These are phyloP conservation scores for Cordyceps fumosorosea DNA, from an alignment of 2,329 filamentous ascomycete genomes.

Conservation along the genomic window DNA sequence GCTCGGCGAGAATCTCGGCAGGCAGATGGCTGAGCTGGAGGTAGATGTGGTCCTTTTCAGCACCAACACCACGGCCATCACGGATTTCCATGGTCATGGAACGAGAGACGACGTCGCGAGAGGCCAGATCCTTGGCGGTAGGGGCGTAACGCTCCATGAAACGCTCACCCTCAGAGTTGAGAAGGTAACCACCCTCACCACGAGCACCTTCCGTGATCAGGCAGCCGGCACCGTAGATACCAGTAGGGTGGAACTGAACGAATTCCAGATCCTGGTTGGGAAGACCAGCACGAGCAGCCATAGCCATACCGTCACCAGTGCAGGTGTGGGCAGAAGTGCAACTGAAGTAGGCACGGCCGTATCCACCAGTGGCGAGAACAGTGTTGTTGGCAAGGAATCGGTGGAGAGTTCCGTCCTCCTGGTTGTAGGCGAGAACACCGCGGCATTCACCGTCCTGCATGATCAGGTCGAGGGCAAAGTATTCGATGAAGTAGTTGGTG, in stretches of 20 bases:
- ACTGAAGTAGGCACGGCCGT: slow-evolving; percentile 96
- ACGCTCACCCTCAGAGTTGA: slow-evolving; percentile 96
- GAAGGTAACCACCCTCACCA: slow-evolving; percentile 95
- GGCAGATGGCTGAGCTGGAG: slow-evolving; percentile 95
- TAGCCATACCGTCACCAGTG: slow-evolving; percentile 98
- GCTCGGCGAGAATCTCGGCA: slow-evolving; percentile 85
- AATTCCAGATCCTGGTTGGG: slow-evolving; percentile 99
- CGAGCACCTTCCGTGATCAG: slow-evolving; percentile 96
- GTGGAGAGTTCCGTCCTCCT: slow-evolving; percentile 96
- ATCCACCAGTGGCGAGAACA: slow-evolving; percentile 92
- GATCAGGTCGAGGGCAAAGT: slow-evolving; percentile 92
- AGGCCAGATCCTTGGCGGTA: slow-evolving; percentile 95
- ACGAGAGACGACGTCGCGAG: slow-evolving; percentile 91
- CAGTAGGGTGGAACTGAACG: slow-evolving; percentile 98
- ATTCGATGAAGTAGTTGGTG: slow-evolving; percentile 99
- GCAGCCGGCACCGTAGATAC: slow-evolving; percentile 97
- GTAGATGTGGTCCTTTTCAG: slow-evolving; percentile 98
- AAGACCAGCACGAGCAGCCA: slow-evolving; percentile 95
- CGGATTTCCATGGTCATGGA: slow-evolving; percentile 99
- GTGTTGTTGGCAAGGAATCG: slow-evolving; percentile 96
- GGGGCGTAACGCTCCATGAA: slow-evolving; percentile 99
- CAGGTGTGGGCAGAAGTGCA: slow-evolving; percentile 98
- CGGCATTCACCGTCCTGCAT: slow-evolving; percentile 98
- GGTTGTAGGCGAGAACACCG: slow-evolving; percentile 95
- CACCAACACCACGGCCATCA: slow-evolving; percentile 91